Conservation (phyloP, 2,329 filamentous ascomycete species). For the Diplodia scrobiculata region DNA sequence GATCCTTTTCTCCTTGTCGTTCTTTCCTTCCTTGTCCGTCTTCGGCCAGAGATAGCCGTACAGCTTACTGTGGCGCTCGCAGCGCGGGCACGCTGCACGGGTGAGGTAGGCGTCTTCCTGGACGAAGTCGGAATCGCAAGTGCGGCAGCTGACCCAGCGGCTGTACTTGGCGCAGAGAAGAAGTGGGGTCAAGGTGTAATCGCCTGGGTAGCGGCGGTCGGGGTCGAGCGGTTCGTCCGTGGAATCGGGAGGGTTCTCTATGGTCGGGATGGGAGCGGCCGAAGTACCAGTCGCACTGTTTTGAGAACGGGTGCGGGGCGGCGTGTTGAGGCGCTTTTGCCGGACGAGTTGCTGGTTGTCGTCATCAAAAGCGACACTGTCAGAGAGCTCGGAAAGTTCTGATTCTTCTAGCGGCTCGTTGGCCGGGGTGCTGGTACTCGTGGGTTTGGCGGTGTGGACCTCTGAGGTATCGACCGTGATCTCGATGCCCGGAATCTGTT, state of each 20-base stretch:
- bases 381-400: conserved; percentile 47
- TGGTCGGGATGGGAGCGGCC: conserved; percentile 36
- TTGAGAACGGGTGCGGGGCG: conserved; percentile 44
- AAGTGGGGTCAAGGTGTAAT: conserved; percentile 76
- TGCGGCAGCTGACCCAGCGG: conserved; percentile 84
- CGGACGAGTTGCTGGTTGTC: conserved; percentile 42
- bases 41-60: conserved; percentile 97
- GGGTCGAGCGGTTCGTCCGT: conserved; percentile 30
- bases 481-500: conserved; percentile 35
- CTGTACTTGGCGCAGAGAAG: conserved; percentile 76
- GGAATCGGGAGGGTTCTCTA: conserved; percentile 34
- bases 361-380: conserved; percentile 45
- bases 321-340: conserved; percentile 37
- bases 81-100: conserved; percentile 81
- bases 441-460: background rate
- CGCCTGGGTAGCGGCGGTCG: conserved; percentile 46
- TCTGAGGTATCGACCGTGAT: conserved; percentile 35
- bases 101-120: conserved; percentile 88
- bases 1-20: conserved; percentile 69
- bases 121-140: conserved; percentile 79
- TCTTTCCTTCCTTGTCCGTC: conserved; percentile 75
- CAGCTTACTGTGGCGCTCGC: conserved; percentile 91
- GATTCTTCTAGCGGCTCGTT: conserved; percentile 32
- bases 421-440: background rate
- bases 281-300: conserved; percentile 33